These are phyloP conservation scores for Russula olivacea DNA, from an alignment of 768 basidiomycete species.

Conservation along the genomic window DNA sequence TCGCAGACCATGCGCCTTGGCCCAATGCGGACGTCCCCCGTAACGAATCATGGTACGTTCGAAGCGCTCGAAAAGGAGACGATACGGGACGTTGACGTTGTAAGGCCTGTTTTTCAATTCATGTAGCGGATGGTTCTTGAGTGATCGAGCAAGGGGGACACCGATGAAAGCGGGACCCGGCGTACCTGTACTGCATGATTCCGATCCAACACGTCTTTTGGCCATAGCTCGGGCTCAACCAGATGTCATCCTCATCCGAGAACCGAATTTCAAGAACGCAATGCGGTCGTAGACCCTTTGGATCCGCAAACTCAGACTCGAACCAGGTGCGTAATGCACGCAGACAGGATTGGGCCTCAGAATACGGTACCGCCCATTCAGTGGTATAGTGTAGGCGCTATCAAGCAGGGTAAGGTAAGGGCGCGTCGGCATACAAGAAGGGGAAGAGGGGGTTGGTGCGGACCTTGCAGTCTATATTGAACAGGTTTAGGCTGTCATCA, in stretches of 20 bases:
- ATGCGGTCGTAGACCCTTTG: slow-evolving; percentile 76
- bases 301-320: slow-evolving; percentile 54
- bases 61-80: slow-evolving; percentile 66
- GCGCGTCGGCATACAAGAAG: neutral
- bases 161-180: slow-evolving; percentile 15
- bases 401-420: neutral
- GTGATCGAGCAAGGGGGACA: slow-evolving; percentile 3
- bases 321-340: slow-evolving; percentile 68
- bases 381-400: slow-evolving; percentile 92
- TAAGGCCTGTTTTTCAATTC: slow-evolving; percentile 57
- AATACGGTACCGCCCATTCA: slow-evolving; percentile 88
- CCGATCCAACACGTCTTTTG: slow-evolving; percentile 88
- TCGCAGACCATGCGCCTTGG: slow-evolving; percentile 75
- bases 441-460: slow-evolving; percentile 29
- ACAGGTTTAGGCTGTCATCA: slow-evolving; percentile 76
- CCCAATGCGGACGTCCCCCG: slow-evolving; percentile 92
- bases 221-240: slow-evolving; percentile 85
- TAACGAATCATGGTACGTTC: slow-evolving; percentile 63
- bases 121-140: neutral
- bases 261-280: slow-evolving; percentile 93
- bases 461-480: slow-evolving; percentile 92
- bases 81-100: slow-evolving; percentile 76
- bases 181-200: slow-evolving; percentile 95
- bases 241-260: slow-evolving; percentile 84
- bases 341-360: slow-evolving; percentile 60